Base-by-base conservation (phyloP, 108 stramenopile species). In the Cyclostephanos tholiformis region DNA sequence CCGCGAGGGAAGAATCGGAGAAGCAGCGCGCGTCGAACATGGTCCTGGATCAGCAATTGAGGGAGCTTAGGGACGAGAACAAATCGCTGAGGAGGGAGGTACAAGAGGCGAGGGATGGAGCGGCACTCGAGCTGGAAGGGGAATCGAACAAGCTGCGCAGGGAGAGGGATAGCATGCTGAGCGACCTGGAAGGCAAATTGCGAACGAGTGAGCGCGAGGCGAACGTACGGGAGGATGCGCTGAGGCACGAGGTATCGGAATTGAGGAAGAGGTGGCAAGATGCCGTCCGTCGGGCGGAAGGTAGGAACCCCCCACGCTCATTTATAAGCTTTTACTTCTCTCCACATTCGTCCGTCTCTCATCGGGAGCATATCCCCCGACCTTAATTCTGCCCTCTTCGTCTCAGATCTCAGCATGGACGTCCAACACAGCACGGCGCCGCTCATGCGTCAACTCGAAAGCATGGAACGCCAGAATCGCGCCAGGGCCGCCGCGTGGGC, bases 211-310 rank as follows among this genome's bases (percentile, higher is more conserved):
- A 94, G 68, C 74, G 86, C 26, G 93, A 94, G 74, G 90, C 93
- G 11, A 85, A 75, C 63, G 74, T 90, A 11, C 60, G 93, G 52
- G 93, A 94, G 63, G 93, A 94, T 89, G 85, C 93, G 17, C 69
- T 94, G 64, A 89, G 90, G 12, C 87, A 88, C 51, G 92, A 93
- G 77, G 88, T 93, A 10, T 63, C 81, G 17, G 92, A 93, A 63
- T 61, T 93, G 35, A 75, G 89, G 46, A 93, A 93, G 65, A 80
- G 92, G 46, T 94, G 93, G 93, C 89, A 94, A 67, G 93, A 94
- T 80, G 89, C 93, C 4, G 89, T 94, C 5, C 87, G 93, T 48
- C 82, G 93, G 35, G 86, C 88, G 11, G 93, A 94, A 81, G 79
- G 87, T 86, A 68, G 65, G 83, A 49, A 12, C 1, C 8, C 8